Conservation (phyloP, 441 rosid species). For the Sinapis alba region DNA sequence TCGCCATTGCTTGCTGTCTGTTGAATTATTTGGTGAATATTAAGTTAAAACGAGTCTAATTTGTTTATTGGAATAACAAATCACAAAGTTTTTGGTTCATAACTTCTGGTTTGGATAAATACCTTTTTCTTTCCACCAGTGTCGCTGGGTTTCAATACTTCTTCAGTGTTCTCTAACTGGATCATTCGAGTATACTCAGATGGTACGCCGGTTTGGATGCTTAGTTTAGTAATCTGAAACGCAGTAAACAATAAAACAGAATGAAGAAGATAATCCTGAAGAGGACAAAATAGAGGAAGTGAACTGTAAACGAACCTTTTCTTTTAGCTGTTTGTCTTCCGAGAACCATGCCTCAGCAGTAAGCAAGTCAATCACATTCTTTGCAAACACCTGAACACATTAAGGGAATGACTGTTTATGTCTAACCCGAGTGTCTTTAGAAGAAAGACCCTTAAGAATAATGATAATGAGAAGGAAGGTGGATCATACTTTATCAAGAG, state of each 20-base stretch:
- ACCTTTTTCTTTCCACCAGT: slow-evolving; percentile 37
- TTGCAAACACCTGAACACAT: slow-evolving; percentile 60
- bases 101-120: not conserved
- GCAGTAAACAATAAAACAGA: not conserved
- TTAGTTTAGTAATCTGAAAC: slow-evolving; percentile 66
- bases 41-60: not conserved
- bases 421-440: not conserved
- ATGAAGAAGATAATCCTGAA: slow-evolving; percentile 15
- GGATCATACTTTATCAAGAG: slow-evolving; percentile 69
- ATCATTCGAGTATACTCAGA: slow-evolving; percentile 84
- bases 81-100: too few species aligned
- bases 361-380: slow-evolving; percentile 72
- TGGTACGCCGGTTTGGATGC: slow-evolving; percentile 57
- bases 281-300: not conserved
- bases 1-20: slow-evolving; percentile 47
- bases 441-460: not conserved
- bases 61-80: not conserved
- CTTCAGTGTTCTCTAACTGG: slow-evolving; percentile 58
- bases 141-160: slow-evolving; percentile 28
- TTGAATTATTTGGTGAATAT: slow-evolving; percentile 8
- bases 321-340: slow-evolving; percentile 67
- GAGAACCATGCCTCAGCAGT: slow-evolving; percentile 93
- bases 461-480: slow-evolving; percentile 14
- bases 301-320: slow-evolving; percentile 56
- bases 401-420: not conserved